phyloP scores from a whole-genome alignment of 2,329 filamentous ascomycete species.

The Beauveria medogensis region DNA sequence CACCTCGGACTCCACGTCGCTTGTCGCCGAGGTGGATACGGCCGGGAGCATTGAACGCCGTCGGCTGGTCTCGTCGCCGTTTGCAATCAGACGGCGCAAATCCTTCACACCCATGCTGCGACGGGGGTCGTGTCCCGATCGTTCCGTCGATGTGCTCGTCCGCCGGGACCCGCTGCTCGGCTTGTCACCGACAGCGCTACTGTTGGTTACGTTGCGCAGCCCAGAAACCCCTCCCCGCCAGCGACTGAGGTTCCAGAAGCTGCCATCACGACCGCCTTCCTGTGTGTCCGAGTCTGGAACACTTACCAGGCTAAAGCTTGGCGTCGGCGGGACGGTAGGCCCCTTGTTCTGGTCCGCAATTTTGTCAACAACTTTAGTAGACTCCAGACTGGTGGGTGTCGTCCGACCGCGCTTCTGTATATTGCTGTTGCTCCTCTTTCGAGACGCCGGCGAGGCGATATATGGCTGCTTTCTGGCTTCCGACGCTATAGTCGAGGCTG shows the following conservation, averaged over 20 bases:
- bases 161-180: conserved; percentile 12
- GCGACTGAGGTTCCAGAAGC: conserved; percentile 51
- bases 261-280: conserved; percentile 33
- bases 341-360: conserved; percentile 20
- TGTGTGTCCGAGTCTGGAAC: conserved; percentile 27
- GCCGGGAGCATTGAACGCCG: conserved; percentile 23
- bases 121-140: conserved; percentile 21
- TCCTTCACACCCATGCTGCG: conserved; percentile 24
- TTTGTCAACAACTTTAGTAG: conserved; percentile 12
- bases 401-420: neutral
- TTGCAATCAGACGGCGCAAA: conserved; percentile 17
- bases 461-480: conserved; percentile 40
- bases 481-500: conserved; percentile 32
- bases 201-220: conserved; percentile 22
- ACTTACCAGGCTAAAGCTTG: conserved; percentile 44
- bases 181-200: conserved; percentile 16
- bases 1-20: conserved; percentile 16
- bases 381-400: neutral
- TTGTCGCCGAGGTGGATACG: conserved; percentile 13
- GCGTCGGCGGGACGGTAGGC: conserved; percentile 38
- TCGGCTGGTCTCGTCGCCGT: conserved; percentile 20
- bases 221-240: conserved; percentile 39
- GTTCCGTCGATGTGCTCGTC: conserved; percentile 26
- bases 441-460: conserved; percentile 21
- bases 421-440: conserved; percentile 8